A percentile compares a stretch with the other conserved stretches of the same genome.
These are phyloP conservation scores for Xylariaceae sp. DNA, from an alignment of 2,329 filamentous ascomycete species.

Conservation along the genomic window DNA sequence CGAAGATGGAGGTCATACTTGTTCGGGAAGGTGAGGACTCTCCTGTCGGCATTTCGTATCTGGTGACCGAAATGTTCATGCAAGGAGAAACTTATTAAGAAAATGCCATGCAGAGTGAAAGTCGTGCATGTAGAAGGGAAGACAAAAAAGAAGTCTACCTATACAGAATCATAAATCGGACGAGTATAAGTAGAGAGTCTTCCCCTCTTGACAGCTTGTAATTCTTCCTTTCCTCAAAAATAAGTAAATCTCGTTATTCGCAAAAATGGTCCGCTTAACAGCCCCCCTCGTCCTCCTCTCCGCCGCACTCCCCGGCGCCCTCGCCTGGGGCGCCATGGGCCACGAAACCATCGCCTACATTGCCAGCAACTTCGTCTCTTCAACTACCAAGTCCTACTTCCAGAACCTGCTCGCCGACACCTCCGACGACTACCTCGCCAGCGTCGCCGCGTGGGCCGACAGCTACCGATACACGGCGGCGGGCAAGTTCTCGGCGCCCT, in stretches of 20 bases:
- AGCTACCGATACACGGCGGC: conserved; percentile 41
- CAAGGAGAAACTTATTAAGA: too few species aligned
- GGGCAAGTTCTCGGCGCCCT: conserved; percentile 41
- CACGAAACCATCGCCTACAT: conserved; percentile 52
- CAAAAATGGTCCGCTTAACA: conserved; percentile 24
- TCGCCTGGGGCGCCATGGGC: conserved; percentile 42
- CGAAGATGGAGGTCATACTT: too few species aligned
- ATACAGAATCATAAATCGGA: too few species aligned
- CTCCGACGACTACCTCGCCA: conserved; percentile 43
- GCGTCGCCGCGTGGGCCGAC: conserved; percentile 48
- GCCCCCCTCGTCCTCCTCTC: conserved; percentile 20
- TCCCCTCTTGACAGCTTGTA: background rate
- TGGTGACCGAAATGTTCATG: too few species aligned
- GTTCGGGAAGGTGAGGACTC: too few species aligned
- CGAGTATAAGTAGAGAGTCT: background rate
- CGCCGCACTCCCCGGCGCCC: conserved; percentile 20
- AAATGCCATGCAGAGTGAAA: too few species aligned
- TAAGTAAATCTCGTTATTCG: background rate
- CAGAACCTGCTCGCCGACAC: conserved; percentile 41
- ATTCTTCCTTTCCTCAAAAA: too few species aligned
- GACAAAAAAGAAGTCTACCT: too few species aligned
- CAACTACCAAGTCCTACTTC: conserved; percentile 39
- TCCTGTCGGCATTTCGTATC: too few species aligned
- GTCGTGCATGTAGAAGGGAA: too few species aligned
- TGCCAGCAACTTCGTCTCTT: conserved; percentile 43